phyloP scores from a whole-genome alignment of 2,329 filamentous ascomycete genomes.

The Exophiala oligosperma region DNA sequence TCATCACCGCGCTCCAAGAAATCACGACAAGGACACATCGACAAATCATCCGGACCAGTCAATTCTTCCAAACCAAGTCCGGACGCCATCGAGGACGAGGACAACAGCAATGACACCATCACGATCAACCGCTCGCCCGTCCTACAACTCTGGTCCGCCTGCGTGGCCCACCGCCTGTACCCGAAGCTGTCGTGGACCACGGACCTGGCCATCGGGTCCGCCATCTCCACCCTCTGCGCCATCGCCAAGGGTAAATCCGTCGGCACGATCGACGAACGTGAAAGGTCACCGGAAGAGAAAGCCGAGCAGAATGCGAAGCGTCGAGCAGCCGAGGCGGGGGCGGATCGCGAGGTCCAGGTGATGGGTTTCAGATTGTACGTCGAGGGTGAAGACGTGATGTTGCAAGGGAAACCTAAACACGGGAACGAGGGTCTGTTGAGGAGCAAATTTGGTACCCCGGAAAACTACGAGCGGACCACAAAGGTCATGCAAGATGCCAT shows the following conservation, averaged over 20 bases:
- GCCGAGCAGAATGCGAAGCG: slow-evolving; percentile 15
- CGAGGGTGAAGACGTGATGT: slow-evolving; percentile 15
- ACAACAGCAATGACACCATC: neutral
- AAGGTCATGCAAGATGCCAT: slow-evolving; percentile 20
- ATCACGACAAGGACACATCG: slow-evolving; percentile 10
- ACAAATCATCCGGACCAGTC: neutral
- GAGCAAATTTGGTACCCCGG: slow-evolving; percentile 17
- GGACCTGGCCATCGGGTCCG: slow-evolving; percentile 19
- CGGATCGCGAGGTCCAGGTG: slow-evolving; percentile 20
- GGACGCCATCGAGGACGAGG: no score
- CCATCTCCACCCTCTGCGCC: slow-evolving; percentile 23
- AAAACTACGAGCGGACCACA: slow-evolving; percentile 7
- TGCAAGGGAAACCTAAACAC: slow-evolving; percentile 21
- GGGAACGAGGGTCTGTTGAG: slow-evolving; percentile 16
- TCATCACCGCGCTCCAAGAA: neutral
- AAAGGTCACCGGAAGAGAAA: slow-evolving; percentile 12
- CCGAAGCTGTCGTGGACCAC: slow-evolving; percentile 19
- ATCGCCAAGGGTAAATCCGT: slow-evolving; percentile 26
- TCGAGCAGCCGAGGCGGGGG: slow-evolving; percentile 4
- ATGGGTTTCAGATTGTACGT: slow-evolving; percentile 24
- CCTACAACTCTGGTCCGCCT: slow-evolving; percentile 24
- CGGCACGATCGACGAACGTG: slow-evolving; percentile 16
- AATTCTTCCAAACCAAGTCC: slow-evolving; percentile 6
- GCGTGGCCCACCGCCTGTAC: slow-evolving; percentile 20
- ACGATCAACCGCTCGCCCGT: slow-evolving; percentile 27